phyloP scores from a whole-genome alignment of 2,329 filamentous ascomycete genomes.

The Leptographium lundbergii region DNA sequence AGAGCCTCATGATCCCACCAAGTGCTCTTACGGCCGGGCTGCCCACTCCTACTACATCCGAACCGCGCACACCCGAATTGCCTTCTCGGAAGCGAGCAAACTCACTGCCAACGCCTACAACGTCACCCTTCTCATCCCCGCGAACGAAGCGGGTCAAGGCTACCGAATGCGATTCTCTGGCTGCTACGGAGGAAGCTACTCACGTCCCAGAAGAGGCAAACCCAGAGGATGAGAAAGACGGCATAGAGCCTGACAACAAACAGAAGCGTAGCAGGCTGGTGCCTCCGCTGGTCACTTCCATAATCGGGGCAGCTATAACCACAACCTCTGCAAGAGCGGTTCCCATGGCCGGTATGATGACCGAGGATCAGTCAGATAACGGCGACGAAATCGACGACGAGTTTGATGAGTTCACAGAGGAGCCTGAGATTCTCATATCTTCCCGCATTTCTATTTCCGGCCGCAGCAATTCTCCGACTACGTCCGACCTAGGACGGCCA shows the following conservation, averaged over 20 bases:
- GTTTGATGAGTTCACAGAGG: slow-evolving; percentile 41
- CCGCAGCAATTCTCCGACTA: slow-evolving; percentile 32
- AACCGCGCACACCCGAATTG: slow-evolving; percentile 22
- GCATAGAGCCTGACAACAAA: background rate
- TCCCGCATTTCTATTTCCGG: slow-evolving; percentile 42
- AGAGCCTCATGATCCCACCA: slow-evolving; percentile 30
- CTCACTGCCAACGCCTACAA: slow-evolving; percentile 32
- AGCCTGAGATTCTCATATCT: slow-evolving; percentile 44
- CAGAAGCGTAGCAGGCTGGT: background rate
- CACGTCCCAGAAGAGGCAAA: background rate
- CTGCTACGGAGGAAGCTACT: background rate
- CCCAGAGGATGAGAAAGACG: background rate
- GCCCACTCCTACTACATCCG: slow-evolving; percentile 21
- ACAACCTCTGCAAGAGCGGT: slow-evolving; percentile 1
- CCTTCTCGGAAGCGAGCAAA: slow-evolving; percentile 27
- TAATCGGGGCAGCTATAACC: slow-evolving; percentile 9
- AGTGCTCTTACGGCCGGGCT: slow-evolving; percentile 16
- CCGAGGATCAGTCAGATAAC: slow-evolving; percentile 35
- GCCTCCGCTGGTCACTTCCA: background rate
- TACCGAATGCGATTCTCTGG: background rate
- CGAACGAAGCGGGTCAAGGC: slow-evolving; percentile 8
- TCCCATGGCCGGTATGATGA: background rate
- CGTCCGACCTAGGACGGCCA: slow-evolving; percentile 32
- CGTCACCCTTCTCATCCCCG: slow-evolving; percentile 15
- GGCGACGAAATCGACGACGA: slow-evolving; percentile 40